Percentiles rank a stretch among this genome's conserved stretches.
Evolutionary conservation across 106 monocot genomes (phyloP).

Genomic region (Iris macrosiphon): DNA sequence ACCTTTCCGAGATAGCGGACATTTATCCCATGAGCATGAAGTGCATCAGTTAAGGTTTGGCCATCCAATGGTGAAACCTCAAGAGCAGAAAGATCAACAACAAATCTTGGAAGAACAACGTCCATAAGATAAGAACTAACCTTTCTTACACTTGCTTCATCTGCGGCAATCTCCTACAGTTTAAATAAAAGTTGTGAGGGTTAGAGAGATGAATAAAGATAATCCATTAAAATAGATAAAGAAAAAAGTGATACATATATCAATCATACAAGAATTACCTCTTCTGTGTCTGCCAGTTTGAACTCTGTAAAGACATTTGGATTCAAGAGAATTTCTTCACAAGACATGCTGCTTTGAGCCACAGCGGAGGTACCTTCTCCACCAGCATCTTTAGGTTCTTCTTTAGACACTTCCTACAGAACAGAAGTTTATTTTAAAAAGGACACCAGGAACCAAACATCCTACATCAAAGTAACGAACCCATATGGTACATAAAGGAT

Average conservation of each 20-base stretch:
- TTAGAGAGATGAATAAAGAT: not conserved
- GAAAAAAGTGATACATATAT: not conserved
- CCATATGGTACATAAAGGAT: too few relatives aligned
- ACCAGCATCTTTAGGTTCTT: conserved; percentile 5
- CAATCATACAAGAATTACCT: conserved; percentile 32
- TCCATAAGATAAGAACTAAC: conserved; percentile 73
- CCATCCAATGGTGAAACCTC: conserved; percentile 99
- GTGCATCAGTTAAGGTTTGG: conserved; percentile 83
- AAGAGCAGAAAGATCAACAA: conserved; percentile 79
- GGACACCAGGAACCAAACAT: not conserved
- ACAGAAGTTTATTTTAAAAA: not conserved
- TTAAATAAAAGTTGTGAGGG: not conserved
- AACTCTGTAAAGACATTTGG: conserved; percentile 98
- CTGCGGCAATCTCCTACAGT: conserved; percentile 67
- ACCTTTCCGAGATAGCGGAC: conserved; percentile 93
- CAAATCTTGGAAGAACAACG: conserved; percentile 79
- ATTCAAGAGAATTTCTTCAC: conserved; percentile 63
- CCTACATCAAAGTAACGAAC: too few relatives aligned
- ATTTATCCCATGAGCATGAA: conserved; percentile 94
- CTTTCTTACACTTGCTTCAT: conserved; percentile 75
- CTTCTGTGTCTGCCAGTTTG: conserved; percentile 63
- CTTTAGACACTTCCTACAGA: conserved; percentile 23
- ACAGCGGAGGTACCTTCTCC: conserved; percentile 14
- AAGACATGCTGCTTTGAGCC: conserved; percentile 8
- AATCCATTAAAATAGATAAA: not conserved